These are phyloP conservation scores for Chaetomium sp. DNA, from an alignment of 2,329 filamentous ascomycete genomes.

Conservation along the genomic window DNA sequence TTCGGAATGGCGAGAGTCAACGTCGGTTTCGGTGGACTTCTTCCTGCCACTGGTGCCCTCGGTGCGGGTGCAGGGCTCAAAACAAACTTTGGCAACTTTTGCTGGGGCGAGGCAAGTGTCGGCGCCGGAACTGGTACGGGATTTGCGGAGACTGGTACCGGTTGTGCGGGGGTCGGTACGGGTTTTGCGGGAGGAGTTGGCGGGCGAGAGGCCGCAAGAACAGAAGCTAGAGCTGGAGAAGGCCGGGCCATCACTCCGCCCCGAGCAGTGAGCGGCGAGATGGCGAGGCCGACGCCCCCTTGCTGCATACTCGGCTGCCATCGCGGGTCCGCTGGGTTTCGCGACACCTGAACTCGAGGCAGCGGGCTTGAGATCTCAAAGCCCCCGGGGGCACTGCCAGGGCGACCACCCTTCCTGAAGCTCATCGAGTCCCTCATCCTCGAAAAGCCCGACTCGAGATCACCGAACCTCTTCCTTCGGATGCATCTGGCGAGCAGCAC, in stretches of 20 bases:
- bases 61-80: constrained; percentile 26
- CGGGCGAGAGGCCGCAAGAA: constrained; percentile 6
- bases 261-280: constrained; percentile 20
- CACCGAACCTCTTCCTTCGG: constrained; percentile 44
- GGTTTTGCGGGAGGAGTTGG: constrained; percentile 16
- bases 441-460: constrained; percentile 44
- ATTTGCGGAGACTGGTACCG: constrained; percentile 21
- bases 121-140: constrained; percentile 31
- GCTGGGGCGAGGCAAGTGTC: background rate
- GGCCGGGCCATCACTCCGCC: constrained; percentile 16
- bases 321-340: constrained; percentile 27
- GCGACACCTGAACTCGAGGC: constrained; percentile 34
- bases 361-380: constrained; percentile 49
- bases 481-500: constrained; percentile 49
- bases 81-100: constrained; percentile 29
- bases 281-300: constrained; percentile 23
- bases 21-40: constrained; percentile 43
- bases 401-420: constrained; percentile 34
- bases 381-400: constrained; percentile 28
- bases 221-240: constrained; percentile 7
- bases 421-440: constrained; percentile 44
- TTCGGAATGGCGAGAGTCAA: constrained; percentile 46
- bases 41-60: constrained; percentile 28
- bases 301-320: constrained; percentile 16
- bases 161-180: constrained; percentile 21